Evolutionary conservation across 192 early-diverging fungal genomes (phyloP).

Genomic region (Coemansia sp.): DNA sequence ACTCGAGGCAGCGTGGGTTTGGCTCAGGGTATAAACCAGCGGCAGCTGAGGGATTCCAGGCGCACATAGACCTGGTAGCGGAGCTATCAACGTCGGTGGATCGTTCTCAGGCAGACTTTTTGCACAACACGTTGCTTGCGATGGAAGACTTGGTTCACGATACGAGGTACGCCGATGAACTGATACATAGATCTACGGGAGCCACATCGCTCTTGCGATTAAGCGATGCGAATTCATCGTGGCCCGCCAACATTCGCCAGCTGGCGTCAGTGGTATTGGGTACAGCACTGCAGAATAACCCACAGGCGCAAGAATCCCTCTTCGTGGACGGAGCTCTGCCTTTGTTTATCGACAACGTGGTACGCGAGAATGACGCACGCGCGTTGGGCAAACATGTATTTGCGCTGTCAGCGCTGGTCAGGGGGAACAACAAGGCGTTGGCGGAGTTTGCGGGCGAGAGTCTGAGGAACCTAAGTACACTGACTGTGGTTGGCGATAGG

Average conservation of each 20-base stretch:
- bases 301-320: conserved; percentile 23
- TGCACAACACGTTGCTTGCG: conserved; percentile 53
- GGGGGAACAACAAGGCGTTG: conserved; percentile 40
- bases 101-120: conserved; percentile 7
- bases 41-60: conserved; percentile 21
- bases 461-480: conserved; percentile 14
- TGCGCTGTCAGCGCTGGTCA: conserved; percentile 47
- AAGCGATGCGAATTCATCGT: conserved; percentile 29
- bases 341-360: conserved; percentile 20
- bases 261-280: conserved; percentile 59
- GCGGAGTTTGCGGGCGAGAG: conserved; percentile 32
- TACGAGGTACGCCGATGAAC: conserved; percentile 59
- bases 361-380: conserved; percentile 17
- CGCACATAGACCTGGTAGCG: conserved; percentile 35
- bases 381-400: conserved; percentile 40
- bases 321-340: conserved; percentile 22
- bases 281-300: conserved; percentile 61
- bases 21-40: conserved; percentile 2
- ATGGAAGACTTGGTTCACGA: conserved; percentile 62
- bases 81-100: neutral
- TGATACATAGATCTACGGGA: conserved; percentile 37
- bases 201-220: conserved; percentile 40
- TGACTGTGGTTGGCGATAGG: neutral
- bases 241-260: conserved; percentile 35
- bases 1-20: conserved; percentile 6